These are phyloP conservation scores for Aspergillus niger DNA, from an alignment of 2,329 filamentous ascomycete genomes.

Conservation along the genomic window DNA sequence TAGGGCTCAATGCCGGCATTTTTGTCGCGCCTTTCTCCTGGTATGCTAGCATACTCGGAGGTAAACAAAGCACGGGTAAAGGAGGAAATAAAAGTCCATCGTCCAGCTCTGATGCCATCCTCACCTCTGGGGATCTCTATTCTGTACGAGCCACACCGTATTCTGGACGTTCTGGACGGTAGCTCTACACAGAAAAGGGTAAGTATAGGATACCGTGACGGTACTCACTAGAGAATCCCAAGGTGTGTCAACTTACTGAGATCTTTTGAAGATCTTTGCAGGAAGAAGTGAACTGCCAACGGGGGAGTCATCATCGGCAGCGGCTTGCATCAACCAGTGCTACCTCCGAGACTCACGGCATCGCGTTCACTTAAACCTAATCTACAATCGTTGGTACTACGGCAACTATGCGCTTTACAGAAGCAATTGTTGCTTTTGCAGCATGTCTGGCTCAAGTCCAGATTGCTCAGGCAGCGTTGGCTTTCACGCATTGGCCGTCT, in stretches of 20 bases:
- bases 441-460: constrained; percentile 46
- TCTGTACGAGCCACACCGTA: background rate
- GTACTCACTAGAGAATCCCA: background rate
- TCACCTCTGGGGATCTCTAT: background rate
- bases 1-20: background rate
- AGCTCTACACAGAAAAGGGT: background rate
- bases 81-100: background rate
- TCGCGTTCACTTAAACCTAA: no score
- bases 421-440: constrained; percentile 50
- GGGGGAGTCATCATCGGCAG: background rate
- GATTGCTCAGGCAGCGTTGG: constrained; percentile 50
- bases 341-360: no score
- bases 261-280: background rate
- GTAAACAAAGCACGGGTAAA: background rate
- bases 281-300: background rate
- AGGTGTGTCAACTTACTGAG: background rate
- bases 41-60: background rate
- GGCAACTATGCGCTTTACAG: constrained; percentile 54
- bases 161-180: background rate
- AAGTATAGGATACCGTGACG: background rate
- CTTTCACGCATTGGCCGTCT: constrained; percentile 56
- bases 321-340: background rate
- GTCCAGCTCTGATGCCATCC: background rate
- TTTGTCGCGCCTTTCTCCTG: background rate
- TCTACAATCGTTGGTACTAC: background rate